phyloP scores from a whole-genome alignment of 768 basidiomycete genomes.

The Mycena epipterygia region DNA sequence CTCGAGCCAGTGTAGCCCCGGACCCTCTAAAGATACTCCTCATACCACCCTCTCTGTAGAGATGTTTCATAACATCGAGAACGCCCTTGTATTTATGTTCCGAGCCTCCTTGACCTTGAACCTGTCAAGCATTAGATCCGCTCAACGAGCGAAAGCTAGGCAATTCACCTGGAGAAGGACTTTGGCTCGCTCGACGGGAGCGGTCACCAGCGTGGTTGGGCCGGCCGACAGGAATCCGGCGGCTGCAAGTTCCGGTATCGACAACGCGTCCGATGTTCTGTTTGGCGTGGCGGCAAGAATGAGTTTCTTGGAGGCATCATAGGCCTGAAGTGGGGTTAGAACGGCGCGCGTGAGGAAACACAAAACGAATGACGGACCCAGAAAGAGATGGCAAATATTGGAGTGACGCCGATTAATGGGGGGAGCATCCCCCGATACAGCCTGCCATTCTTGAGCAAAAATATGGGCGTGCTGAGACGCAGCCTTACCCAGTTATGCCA shows the following conservation, averaged over 20 bases:
- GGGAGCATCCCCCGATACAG: constrained; percentile 95
- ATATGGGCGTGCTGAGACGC: background rate
- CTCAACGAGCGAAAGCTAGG: background rate
- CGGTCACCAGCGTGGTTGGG: constrained; percentile 93
- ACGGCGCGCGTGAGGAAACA: constrained; percentile 19
- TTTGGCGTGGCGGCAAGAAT: constrained; percentile 87
- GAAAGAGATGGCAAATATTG: constrained; percentile 98
- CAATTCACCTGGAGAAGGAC: constrained; percentile 87
- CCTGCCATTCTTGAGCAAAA: constrained; percentile 51
- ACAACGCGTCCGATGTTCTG: constrained; percentile 72
- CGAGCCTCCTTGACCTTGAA: constrained; percentile 88
- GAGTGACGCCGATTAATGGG: constrained; percentile 94
- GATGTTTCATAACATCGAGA: constrained; percentile 87
- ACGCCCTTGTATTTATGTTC: constrained; percentile 90
- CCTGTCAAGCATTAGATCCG: constrained; percentile 55
- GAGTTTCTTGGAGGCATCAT: constrained; percentile 92
- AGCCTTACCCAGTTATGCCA: constrained; percentile 83
- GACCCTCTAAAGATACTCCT: constrained; percentile 94
- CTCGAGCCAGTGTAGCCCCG: constrained; percentile 92
- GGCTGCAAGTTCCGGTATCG: constrained; percentile 84
- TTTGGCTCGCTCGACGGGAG: constrained; percentile 96
- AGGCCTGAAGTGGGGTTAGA: constrained; percentile 69
- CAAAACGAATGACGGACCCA: constrained; percentile 72
- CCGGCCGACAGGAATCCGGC: constrained; percentile 97
- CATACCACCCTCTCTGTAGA: constrained; percentile 95